Evolutionary conservation across 2,329 filamentous ascomycete species (phyloP).

Genomic region (Hymenoscyphus fraxineus): DNA sequence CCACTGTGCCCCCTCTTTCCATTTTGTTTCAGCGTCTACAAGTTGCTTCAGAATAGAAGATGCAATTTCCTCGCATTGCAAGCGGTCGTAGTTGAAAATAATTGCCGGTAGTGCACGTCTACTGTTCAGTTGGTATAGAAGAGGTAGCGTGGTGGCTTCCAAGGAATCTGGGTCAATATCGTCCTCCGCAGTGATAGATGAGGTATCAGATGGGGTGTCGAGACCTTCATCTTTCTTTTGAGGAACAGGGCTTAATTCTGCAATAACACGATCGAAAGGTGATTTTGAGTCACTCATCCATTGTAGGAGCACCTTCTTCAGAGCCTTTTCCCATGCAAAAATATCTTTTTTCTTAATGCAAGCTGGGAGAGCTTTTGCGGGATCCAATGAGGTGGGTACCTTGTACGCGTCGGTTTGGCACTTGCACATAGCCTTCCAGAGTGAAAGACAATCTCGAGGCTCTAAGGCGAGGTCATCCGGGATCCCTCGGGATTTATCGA

Average conservation of each 20-base stretch:
- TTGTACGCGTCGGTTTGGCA: conserved; percentile 49
- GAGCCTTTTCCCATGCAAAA: conserved; percentile 56
- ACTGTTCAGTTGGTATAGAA: conserved; percentile 57
- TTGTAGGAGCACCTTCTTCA: conserved; percentile 54
- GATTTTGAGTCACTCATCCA: conserved; percentile 56
- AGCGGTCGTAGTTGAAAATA: conserved; percentile 72
- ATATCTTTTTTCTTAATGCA: conserved; percentile 63
- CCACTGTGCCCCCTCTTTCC: conserved; percentile 59
- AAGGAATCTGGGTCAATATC: conserved; percentile 34
- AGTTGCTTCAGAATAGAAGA: conserved; percentile 50
- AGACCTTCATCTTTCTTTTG: conserved; percentile 7
- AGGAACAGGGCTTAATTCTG: conserved; percentile 40
- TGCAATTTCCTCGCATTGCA: conserved; percentile 58
- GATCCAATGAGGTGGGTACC: conserved; percentile 48
- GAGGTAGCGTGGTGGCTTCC: conserved; percentile 48
- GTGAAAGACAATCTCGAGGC: conserved; percentile 62
- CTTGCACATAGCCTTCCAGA: conserved; percentile 63
- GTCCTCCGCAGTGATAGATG: conserved; percentile 19
- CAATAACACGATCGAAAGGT: conserved; percentile 42
- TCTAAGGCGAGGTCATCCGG: conserved; percentile 67
- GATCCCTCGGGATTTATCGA: conserved; percentile 58
- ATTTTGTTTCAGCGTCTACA: conserved; percentile 49
- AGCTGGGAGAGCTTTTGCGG: conserved; percentile 45
- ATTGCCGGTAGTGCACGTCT: conserved; percentile 68
- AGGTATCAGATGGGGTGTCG: conserved; percentile 15